A percentile compares a stretch with the other conserved stretches of the same genome.
Conservation (phyloP, 768 basidiomycete species). For the Suillus alpinus region DNA sequence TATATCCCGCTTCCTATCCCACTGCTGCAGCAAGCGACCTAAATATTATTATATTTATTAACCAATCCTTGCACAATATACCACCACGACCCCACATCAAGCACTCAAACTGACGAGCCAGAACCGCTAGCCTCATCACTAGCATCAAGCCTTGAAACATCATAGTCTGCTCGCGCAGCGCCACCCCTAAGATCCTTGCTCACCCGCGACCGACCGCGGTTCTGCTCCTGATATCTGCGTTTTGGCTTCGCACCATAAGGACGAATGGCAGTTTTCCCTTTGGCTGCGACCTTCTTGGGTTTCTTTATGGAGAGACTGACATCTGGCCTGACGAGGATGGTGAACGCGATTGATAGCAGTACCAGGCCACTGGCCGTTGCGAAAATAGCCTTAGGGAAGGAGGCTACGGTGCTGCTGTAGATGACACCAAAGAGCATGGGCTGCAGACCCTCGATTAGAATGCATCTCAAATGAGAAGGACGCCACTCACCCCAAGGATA, state of each 20-base stretch:
- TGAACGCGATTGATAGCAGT: slow-evolving; percentile 43
- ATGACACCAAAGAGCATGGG: slow-evolving; percentile 67
- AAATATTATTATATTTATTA: background rate
- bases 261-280: slow-evolving; percentile 5
- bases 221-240: slow-evolving; percentile 15
- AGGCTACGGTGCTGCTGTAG: slow-evolving; percentile 61
- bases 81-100: background rate
- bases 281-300: slow-evolving; percentile 9
- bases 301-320: slow-evolving; percentile 18
- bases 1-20: background rate
- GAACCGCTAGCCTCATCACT: slow-evolving; percentile 12
- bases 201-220: slow-evolving; percentile 27
- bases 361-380: slow-evolving; percentile 56
- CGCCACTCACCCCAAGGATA: slow-evolving; percentile 45
- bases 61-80: background rate
- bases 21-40: background rate
- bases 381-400: slow-evolving; percentile 70
- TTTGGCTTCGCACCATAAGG: slow-evolving; percentile 9
- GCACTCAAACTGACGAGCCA: background rate
- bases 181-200: slow-evolving; percentile 41
- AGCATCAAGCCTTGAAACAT: slow-evolving; percentile 9
- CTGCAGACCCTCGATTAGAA: slow-evolving; percentile 35
- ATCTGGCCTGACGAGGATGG: slow-evolving; percentile 41
- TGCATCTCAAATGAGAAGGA: background rate
- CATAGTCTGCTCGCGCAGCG: slow-evolving; percentile 23